phyloP scores from a whole-genome alignment of 139 green algal species.

The Chlamydomonas sp. region DNA sequence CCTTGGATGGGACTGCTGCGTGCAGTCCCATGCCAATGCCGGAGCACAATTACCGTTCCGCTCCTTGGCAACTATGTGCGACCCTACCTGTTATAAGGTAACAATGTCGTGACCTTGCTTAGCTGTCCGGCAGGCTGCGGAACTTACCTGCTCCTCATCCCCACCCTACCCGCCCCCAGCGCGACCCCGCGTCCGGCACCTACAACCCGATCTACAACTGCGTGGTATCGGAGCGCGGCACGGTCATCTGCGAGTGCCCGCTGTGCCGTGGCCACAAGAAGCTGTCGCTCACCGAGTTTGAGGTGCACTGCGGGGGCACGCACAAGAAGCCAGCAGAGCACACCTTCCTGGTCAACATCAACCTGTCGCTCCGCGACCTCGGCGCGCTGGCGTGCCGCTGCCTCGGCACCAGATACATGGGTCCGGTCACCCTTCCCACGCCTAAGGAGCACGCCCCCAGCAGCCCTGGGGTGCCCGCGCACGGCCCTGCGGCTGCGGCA shows the following conservation, averaged over 20 bases:
- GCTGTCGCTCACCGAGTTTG: slow-evolving; percentile 24
- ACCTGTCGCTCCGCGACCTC: background rate
- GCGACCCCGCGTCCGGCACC: background rate
- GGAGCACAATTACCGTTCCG: too few species aligned
- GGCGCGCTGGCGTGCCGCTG: slow-evolving; percentile 30
- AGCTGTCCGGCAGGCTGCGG: too few species aligned
- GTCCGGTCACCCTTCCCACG: too few species aligned
- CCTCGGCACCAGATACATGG: background rate
- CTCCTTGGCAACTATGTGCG: too few species aligned
- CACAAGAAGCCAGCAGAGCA: slow-evolving; percentile 38
- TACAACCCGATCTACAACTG: background rate
- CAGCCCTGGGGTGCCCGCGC: too few species aligned
- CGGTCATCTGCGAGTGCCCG: slow-evolving; percentile 1
- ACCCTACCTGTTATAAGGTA: too few species aligned
- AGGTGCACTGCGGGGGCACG: slow-evolving; percentile 34
- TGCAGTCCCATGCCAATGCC: too few species aligned
- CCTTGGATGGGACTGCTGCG: background rate
- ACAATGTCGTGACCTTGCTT: too few species aligned
- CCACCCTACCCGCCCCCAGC: background rate
- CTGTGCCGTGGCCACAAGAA: background rate
- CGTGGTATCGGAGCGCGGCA: background rate
- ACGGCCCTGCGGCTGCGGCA: too few species aligned
- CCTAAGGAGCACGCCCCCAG: too few species aligned
- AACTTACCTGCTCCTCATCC: too few species aligned
- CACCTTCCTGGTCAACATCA: background rate